These are phyloP conservation scores for Alternaria sp. DNA, from an alignment of 2,329 filamentous ascomycete genomes.

Conservation along the genomic window DNA sequence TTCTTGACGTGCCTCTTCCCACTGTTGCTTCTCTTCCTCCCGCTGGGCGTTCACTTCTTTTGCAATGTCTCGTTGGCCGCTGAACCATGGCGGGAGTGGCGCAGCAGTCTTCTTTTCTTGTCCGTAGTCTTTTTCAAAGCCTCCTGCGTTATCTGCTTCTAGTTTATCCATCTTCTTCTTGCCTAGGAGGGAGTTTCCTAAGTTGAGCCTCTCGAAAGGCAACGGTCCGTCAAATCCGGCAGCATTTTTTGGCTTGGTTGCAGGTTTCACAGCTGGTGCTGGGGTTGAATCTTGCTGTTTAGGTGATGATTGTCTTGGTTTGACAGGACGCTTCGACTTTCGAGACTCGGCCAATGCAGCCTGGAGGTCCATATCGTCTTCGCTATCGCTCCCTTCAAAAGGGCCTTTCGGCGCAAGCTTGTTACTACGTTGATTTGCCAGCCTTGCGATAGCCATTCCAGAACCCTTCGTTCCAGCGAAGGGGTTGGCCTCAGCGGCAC, in stretches of 20 bases:
- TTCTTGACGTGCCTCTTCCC: slow-evolving; percentile 66
- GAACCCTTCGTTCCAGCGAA: slow-evolving; percentile 53
- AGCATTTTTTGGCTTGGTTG: slow-evolving; percentile 61
- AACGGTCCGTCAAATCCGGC: slow-evolving; percentile 78
- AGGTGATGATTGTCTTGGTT: slow-evolving; percentile 42
- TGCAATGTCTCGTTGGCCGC: slow-evolving; percentile 59
- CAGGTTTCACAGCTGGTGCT: slow-evolving; percentile 31
- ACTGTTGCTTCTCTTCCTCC: slow-evolving; percentile 54
- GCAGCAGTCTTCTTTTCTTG: slow-evolving; percentile 56
- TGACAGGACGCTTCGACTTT: slow-evolving; percentile 53
- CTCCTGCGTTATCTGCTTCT: slow-evolving; percentile 66
- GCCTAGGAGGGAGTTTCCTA: slow-evolving; percentile 68
- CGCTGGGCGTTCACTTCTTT: slow-evolving; percentile 64
- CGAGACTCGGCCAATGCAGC: slow-evolving; percentile 77
- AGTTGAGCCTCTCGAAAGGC: slow-evolving; percentile 82
- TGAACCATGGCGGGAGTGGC: slow-evolving; percentile 79
- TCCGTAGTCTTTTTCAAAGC: slow-evolving; percentile 65
- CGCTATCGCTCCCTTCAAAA: slow-evolving; percentile 61
- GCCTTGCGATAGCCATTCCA: slow-evolving; percentile 71
- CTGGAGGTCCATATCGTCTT: slow-evolving; percentile 80
- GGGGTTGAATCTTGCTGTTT: slow-evolving; percentile 27
- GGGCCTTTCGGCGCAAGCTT: slow-evolving; percentile 53
- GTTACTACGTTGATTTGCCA: slow-evolving; percentile 77
- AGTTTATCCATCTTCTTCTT: slow-evolving; percentile 63
- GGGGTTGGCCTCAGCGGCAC: slow-evolving; percentile 54